Conservation (phyloP, 352 stramenopile genomes). For the Globisporangium viniferum region DNA sequence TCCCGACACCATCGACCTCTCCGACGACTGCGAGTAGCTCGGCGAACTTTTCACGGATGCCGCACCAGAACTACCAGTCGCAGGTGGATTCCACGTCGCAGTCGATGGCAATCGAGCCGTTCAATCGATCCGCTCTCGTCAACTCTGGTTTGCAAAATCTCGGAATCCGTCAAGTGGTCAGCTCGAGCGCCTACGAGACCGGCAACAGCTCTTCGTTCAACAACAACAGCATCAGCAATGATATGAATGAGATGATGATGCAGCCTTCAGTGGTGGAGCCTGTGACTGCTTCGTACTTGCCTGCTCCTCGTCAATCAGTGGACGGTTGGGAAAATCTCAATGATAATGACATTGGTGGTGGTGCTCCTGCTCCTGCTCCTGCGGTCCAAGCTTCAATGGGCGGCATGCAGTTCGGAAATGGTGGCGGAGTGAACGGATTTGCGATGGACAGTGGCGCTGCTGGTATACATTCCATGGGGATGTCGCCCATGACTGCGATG, state of each 20-base stretch:
- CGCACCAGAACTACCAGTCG: not conserved
- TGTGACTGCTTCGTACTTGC: not conserved
- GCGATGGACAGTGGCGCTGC: not conserved
- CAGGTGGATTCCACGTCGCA: not conserved
- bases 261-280: not conserved
- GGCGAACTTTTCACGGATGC: not conserved
- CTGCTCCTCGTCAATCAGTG: not conserved
- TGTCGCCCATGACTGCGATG: not conserved
- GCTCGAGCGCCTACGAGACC: slow-evolving; percentile 14
- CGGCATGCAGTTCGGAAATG: not conserved
- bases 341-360: not conserved
- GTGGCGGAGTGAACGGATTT: slow-evolving; percentile 3
- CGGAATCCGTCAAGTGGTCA: slow-evolving; percentile 13
- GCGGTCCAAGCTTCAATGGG: not conserved
- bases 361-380: not conserved
- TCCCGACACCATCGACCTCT: not conserved
- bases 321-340: slow-evolving; percentile 9
- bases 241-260: not conserved
- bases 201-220: not conserved
- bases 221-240: not conserved
- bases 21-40: not conserved
- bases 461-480: not conserved
- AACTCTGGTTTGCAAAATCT: slow-evolving; percentile 11
- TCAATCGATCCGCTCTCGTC: not conserved
- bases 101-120: slow-evolving; percentile 15